Evolutionary conservation across 352 stramenopile species (phyloP), one percentile per base, ranked within the genome.

Genomic region (Achlya hypogyna): DNA sequence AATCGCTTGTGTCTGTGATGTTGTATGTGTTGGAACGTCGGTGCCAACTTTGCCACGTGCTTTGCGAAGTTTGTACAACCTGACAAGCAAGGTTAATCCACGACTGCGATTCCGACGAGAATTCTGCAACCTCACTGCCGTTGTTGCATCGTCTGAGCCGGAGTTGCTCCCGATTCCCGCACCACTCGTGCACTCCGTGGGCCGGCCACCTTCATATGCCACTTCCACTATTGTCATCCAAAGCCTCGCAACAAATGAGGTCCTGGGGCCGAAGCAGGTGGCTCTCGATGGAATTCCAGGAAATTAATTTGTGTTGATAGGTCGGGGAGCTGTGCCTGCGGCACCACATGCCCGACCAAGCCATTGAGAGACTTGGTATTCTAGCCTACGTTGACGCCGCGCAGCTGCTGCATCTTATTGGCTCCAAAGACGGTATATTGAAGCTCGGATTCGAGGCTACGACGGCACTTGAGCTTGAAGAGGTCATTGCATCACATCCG

Each of bases 401-500:
- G 8, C 22, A 43, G 14, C 59, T 58, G 28, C 28, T 66, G 25
- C 59, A 66, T 31, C 23, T 45, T 23, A 66, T 66, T 28, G 59
- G 59, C 10, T 53, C 49, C 32, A 52, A 40, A 22, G 66, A 51
- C 31, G 38, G 49, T n/a, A 38, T 42, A 3, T 45, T 66, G 6
- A 34, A 66, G 42, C 20, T 75, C 22, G 69, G 51, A 18, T 32
- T 23, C 12, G 43, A 70, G 16, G 45, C 63, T 31, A 52, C 56
- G 31, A 59, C 69, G 40, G 42, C 40, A 14, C 32, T 76, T 2
- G 62, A 69, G n/a, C 58, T 70, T 23, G 69, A 76, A 70, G 69
- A 76, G 45, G 49, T 76, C 22, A 38, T 74, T 28, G 63, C 65
- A 18, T 74, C 71, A 4, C 71, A 76, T 53, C 69, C 71, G 43